A percentile compares a stretch with the other conserved stretches of the same genome.
These are phyloP conservation scores for Colletotrichum noveboracense DNA, from an alignment of 2,329 filamentous ascomycete genomes.

Conservation along the genomic window DNA sequence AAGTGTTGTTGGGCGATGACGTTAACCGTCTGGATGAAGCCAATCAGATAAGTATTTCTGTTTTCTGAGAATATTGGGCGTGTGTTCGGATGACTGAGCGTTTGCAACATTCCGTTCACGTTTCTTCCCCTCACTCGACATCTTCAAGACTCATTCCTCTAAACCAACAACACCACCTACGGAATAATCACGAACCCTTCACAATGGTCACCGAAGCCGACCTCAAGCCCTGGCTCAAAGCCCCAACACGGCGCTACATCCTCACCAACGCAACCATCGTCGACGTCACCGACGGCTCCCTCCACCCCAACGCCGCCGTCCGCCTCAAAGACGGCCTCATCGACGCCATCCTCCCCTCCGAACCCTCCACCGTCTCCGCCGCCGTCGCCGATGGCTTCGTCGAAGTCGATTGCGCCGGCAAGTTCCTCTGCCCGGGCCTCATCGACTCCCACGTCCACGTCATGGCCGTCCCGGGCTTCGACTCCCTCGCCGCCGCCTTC, in stretches of 20 bases:
- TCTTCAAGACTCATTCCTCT: not conserved
- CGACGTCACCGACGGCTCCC: constrained; percentile 39
- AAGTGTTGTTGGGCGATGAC: not conserved
- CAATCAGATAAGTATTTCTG: not conserved
- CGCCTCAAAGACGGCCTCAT: constrained; percentile 41
- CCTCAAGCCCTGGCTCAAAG: constrained; percentile 39
- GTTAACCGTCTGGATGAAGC: not conserved
- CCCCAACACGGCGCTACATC: constrained; percentile 33
- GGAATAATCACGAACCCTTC: not conserved
- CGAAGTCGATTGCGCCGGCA: constrained; percentile 27
- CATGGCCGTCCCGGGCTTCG: constrained; percentile 32
- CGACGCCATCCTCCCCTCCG: constrained; percentile 24
- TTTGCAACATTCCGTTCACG: not conserved
- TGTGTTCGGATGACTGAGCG: not conserved
- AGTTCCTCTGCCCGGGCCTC: constrained; percentile 32
- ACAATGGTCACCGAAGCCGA: constrained; percentile 29
- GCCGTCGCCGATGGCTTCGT: constrained; percentile 26
- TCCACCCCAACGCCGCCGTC: constrained; percentile 34
- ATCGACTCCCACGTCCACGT: constrained; percentile 34
- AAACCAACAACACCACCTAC: not conserved
- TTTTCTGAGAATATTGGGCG: not conserved
- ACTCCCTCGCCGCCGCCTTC: constrained; percentile 28
- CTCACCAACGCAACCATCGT: constrained; percentile 51
- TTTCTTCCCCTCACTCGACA: not conserved
- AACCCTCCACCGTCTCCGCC: not conserved